Conservation (phyloP, 352 stramenopile species). For the Phytophthora constricta region DNA sequence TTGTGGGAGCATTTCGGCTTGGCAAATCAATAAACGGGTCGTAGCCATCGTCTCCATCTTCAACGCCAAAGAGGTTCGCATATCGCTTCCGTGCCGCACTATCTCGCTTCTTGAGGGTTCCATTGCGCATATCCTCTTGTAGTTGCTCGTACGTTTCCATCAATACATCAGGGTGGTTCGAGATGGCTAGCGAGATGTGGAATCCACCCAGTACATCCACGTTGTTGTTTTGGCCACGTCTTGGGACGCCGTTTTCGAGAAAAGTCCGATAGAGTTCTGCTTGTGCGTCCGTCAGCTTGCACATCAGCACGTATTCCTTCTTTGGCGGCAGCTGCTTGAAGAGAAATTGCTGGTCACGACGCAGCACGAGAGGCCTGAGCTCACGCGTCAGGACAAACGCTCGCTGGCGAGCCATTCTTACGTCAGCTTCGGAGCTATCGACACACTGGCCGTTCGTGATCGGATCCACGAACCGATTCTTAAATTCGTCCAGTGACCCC, state of each 20-base stretch:
- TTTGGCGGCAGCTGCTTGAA: conserved; percentile 87
- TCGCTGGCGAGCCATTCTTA: conserved; percentile 72
- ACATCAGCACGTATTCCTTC: conserved; percentile 89
- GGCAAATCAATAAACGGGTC: conserved; percentile 39
- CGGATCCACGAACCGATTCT: conserved; percentile 91
- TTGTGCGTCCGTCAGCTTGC: conserved; percentile 81
- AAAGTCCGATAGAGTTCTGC: conserved; percentile 79
- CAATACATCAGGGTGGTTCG: conserved; percentile 89
- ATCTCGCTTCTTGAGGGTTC: conserved; percentile 34
- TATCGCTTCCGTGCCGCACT: conserved; percentile 25
- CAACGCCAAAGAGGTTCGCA: conserved; percentile 43
- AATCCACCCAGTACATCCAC: conserved; percentile 86
- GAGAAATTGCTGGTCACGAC: conserved; percentile 86
- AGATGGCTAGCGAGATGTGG: conserved; percentile 88
- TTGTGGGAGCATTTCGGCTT: not conserved
- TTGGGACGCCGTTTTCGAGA: conserved; percentile 66
- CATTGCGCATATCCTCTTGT: conserved; percentile 59
- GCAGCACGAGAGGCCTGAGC: conserved; percentile 83
- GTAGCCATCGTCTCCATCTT: conserved; percentile 68
- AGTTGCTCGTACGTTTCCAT: conserved; percentile 68
- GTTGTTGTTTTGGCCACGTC: conserved; percentile 49
- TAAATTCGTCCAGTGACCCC: conserved; percentile 85
- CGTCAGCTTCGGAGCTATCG: conserved; percentile 76
- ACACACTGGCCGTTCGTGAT: conserved; percentile 89
- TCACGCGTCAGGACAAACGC: conserved; percentile 85